Percentiles rank a stretch among this genome's conserved stretches.
These are phyloP conservation scores for Pinus taeda DNA, from an alignment of 75 land plant genomes.

Conservation along the genomic window DNA sequence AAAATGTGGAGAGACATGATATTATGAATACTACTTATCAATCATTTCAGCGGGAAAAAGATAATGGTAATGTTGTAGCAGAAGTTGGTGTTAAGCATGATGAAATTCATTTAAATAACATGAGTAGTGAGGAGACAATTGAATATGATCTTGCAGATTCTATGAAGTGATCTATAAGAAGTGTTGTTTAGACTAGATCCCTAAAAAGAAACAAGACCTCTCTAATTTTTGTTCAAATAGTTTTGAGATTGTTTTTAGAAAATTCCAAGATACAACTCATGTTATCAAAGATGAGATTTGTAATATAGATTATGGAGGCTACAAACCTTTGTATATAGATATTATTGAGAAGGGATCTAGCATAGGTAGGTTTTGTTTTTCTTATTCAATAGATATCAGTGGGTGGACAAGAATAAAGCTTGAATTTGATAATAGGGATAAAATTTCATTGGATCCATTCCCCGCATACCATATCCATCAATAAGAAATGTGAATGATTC, in stretches of 20 bases:
- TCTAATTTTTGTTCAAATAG: slow-evolving; percentile 56
- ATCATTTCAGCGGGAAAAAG: slow-evolving; percentile 44
- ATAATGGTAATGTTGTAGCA: slow-evolving; percentile 19
- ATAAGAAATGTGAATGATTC: slow-evolving; percentile 19
- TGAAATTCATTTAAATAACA: slow-evolving; percentile 11
- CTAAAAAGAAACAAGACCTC: slow-evolving; percentile 24
- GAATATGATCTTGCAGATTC: slow-evolving; percentile 27
- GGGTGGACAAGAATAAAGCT: slow-evolving; percentile 14
- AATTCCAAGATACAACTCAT: slow-evolving; percentile 36
- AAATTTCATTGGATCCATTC: slow-evolving; percentile 15
- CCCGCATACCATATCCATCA: slow-evolving; percentile 23
- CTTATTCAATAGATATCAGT: slow-evolving; percentile 43
- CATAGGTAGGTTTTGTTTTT: slow-evolving; percentile 63
- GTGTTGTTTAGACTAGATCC: slow-evolving; percentile 4
- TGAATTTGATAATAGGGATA: slow-evolving; percentile 7
- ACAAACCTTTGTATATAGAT: background rate
- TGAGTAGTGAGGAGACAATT: slow-evolving; percentile 2
- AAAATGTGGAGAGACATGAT: slow-evolving; percentile 2
- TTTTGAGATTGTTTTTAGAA: slow-evolving; percentile 60
- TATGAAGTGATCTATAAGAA: slow-evolving; percentile 15
- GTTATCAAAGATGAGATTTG: slow-evolving; percentile 15
- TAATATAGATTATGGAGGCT: slow-evolving; percentile 14
- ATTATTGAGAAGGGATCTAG: slow-evolving; percentile 70
- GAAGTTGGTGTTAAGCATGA: slow-evolving; percentile 2
- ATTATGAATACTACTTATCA: slow-evolving; percentile 12